Base-by-base conservation (phyloP, 2,329 filamentous ascomycete species). In the Fusarium protoensiforme region DNA sequence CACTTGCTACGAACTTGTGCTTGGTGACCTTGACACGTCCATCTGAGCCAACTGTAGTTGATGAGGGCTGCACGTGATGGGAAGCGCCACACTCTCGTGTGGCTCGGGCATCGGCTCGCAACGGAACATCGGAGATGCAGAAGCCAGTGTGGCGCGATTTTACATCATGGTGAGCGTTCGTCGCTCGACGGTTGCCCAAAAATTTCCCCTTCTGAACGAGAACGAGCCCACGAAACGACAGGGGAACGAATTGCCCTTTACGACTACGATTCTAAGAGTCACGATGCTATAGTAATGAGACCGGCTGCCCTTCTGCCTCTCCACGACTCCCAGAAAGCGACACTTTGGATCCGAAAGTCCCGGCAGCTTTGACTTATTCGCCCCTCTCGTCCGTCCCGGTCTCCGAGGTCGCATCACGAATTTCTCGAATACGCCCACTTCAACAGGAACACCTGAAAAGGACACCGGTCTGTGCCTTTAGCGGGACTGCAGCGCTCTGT, bases 341-440 rank as follows among this genome's bases (percentile, higher is more conserved):
- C 41, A 38, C 57, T 62, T 58, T 61, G 64, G 63, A 46, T 68
- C 76, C 76, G 76, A 77, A 62, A 77, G 61, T 71, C 75, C 76
- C 76, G 75, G 41, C 31, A 66, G 43, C 67, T 72, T 60, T 68
- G 71, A 69, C 43, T 63, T 59, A 36, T 64, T 72, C 61, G 71
- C 61, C 68, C 71, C 68, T 74, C 71, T 64, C 20, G 29, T 54
- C 71, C 67, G 48, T 46, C 62, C 62, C 61, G 51, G 48, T 53
- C 60, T 36, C 58, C 71, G 58, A 57, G 14, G 22, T 43, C 61
- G 35, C 13, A 61, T 69, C 68, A 63, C 29, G 65, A 74, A n/a
- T 66, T 73, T 66, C 39, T 46, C 58, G 36, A 61, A 46, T 31
- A 66, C 68, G 36, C 13, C 48, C 33, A 61, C 7, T 41, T 27